Percentiles rank a stretch among this genome's conserved stretches.
These are phyloP conservation scores for Miscanthus lutarioriparius DNA, from an alignment of 176 grass and related monocot genomes.

Conservation along the genomic window DNA sequence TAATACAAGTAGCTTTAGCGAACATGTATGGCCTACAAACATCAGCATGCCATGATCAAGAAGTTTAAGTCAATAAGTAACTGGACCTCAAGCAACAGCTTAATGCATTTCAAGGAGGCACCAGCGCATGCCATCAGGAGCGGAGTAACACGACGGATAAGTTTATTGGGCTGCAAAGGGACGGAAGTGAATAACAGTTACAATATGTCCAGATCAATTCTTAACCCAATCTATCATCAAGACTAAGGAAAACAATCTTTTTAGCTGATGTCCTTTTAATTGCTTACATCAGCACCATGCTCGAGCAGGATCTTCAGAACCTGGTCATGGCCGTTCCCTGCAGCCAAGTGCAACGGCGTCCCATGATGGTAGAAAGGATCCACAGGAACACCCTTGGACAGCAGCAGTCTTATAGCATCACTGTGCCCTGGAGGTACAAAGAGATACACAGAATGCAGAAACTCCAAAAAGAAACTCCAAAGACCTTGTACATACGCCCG, in stretches of 20 bases:
- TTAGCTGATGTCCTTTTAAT: background rate
- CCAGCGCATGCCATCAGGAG: constrained; percentile 22
- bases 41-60: background rate
- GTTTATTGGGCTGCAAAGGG: constrained; percentile 35
- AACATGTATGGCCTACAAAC: background rate
- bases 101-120: constrained; percentile 27
- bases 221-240: no score
- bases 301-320: constrained; percentile 40
- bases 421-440: constrained; percentile 22
- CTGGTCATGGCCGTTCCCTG: background rate
- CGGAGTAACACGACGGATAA: constrained; percentile 13
- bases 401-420: constrained; percentile 26
- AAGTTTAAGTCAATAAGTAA: background rate
- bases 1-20: background rate
- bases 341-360: constrained; percentile 41
- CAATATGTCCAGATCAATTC: background rate
- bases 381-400: constrained; percentile 42
- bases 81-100: constrained; percentile 38
- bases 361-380: constrained; percentile 25
- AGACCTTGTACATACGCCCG: no score
- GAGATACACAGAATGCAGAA: background rate
- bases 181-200: background rate
- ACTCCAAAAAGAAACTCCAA: background rate
- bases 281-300: constrained; percentile 47
- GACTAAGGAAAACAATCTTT: no score